Evolutionary conservation across 176 grass and related monocot genomes (phyloP).

Genomic region (Avena insularis): DNA sequence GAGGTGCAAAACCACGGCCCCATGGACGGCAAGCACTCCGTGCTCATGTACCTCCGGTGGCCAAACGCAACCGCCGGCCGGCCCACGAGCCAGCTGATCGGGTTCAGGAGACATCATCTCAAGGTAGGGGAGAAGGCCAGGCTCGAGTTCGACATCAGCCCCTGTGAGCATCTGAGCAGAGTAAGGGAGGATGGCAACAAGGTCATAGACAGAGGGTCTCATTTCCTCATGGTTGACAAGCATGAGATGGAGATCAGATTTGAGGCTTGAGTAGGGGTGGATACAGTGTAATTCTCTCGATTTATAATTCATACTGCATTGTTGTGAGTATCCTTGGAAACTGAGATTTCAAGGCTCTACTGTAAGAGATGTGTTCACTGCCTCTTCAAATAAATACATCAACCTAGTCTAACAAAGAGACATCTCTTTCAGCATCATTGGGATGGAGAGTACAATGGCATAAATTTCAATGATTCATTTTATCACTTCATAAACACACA

Average conservation of each 20-base stretch:
- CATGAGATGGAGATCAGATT: constrained; percentile 53
- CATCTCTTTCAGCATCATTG: not conserved
- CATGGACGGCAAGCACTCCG: constrained; percentile 68
- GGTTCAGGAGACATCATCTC: constrained; percentile 61
- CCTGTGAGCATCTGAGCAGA: constrained; percentile 71
- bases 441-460: not conserved
- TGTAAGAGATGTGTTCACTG: not conserved
- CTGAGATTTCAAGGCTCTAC: not conserved
- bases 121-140: constrained; percentile 44
- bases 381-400: not conserved
- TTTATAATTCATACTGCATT: not conserved
- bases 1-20: constrained; percentile 68
- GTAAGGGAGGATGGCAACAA: constrained; percentile 53
- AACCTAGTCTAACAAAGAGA: not conserved
- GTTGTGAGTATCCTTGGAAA: not conserved
- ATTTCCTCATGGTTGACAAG: constrained; percentile 60
- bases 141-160: constrained; percentile 51
- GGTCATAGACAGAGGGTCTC: constrained; percentile 70
- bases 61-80: not conserved
- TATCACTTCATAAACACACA: not conserved
- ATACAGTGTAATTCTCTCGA: not conserved
- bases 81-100: constrained; percentile 51
- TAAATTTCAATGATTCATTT: not conserved
- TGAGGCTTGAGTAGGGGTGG: constrained; percentile 35
- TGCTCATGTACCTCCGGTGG: constrained; percentile 70